Conservation (phyloP, 1,284 basidiomycete species). For the Pseudozyma thailandica region DNA sequence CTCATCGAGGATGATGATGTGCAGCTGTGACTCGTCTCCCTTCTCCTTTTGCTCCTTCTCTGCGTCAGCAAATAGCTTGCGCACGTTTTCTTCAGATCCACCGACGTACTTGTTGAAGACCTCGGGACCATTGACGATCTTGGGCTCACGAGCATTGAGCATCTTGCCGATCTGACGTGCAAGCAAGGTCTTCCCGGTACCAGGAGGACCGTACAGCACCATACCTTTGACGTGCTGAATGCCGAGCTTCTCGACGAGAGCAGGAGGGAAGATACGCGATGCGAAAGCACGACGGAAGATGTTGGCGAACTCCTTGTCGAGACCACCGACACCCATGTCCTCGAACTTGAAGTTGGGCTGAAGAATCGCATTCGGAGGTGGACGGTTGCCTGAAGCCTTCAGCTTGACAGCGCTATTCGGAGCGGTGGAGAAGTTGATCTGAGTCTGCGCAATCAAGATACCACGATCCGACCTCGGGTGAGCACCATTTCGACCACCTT, state of each 20-base stretch:
- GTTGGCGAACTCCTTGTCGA: conserved; percentile 92
- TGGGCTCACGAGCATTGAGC: conserved; percentile 97
- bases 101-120: conserved; percentile 98
- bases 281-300: conserved; percentile 99
- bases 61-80: conserved; percentile 96
- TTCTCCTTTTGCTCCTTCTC: conserved; percentile 99
- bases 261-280: conserved; percentile 95
- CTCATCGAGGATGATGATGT: conserved; percentile 99
- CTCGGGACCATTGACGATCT: conserved; percentile 98
- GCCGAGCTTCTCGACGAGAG: conserved; percentile 94
- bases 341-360: conserved; percentile 99
- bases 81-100: conserved; percentile 97
- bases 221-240: conserved; percentile 99
- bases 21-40: conserved; percentile 95
- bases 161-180: conserved; percentile 99
- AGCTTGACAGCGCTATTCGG: conserved; percentile 84
- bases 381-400: conserved; percentile 91
- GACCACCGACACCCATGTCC: conserved; percentile 99
- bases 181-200: conserved; percentile 98
- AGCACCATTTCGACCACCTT: conserved; percentile 64
- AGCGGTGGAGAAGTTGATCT: conserved; percentile 88
- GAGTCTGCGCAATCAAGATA: conserved; percentile 88
- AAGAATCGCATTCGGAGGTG: conserved; percentile 92
- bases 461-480: conserved; percentile 70
- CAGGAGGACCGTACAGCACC: conserved; percentile 92